Base-by-base conservation (phyloP, 1,139 yeast species). In the Taphrina populina region DNA sequence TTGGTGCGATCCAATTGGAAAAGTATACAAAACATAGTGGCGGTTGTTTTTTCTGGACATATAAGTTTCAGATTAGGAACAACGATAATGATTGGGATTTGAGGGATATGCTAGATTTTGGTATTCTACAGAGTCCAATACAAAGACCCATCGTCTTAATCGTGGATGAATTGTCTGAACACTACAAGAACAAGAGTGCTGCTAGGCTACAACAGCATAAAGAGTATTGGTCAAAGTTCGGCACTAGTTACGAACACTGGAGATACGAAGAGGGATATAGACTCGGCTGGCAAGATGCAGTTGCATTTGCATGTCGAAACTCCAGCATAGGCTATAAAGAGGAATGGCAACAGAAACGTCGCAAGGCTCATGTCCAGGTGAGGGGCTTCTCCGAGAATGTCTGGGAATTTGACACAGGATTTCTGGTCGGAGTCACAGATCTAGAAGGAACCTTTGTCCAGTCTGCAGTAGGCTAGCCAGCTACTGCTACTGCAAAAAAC, bases 341-440 rank as follows among this genome's bases (percentile, higher is more conserved):
- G 52, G 83, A 90, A 0, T 84, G 92, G 90, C 80, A 75, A 61
- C 65, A 68, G 21, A 70, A 78, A 17, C 73, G 88, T 57, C 67
- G 77, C 37, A 67, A 66, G 5, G 85, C 86, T 63, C 95, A 88
- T 68, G 66, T 79, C 24, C 63, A 70, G 5, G 70, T 71, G 10
- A 76, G 77, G 58, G 94, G 94, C 2, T 64, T 70, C 2, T 77
- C 83, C 64, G 72, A 73, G 56, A 76, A 72, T 65, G 60, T 80
- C 56, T 90, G 96, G 96, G 95, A 85, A 68, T 90, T 87, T 84
- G 86, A 82, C 32, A 92, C 84, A 62, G 96, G 95, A 0, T 88
- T 4, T n/a, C n/a, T n/a, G n/a, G n/a, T n/a, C n/a, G n/a, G n/a
- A n/a, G n/a, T n/a, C n/a, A n/a, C n/a, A n/a, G n/a, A n/a, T n/a